Evolutionary conservation across 805 yeast genomes (phyloP).

Genomic region (Henningerozyma blattae): DNA sequence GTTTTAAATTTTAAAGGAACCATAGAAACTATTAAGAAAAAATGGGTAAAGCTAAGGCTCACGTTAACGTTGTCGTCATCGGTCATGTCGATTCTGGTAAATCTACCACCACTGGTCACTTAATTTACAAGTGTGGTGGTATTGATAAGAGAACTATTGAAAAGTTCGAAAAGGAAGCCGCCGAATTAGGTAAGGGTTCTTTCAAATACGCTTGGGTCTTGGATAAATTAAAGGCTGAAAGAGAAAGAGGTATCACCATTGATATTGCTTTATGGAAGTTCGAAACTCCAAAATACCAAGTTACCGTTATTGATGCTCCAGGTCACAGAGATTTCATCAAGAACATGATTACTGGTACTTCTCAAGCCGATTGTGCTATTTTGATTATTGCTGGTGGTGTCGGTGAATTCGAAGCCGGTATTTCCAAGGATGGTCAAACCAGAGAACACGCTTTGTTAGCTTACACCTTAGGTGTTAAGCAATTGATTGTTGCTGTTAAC

Average conservation of each 20-base stretch:
- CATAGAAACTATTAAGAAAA: too few species aligned
- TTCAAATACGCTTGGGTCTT: constrained; percentile 97
- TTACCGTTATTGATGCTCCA: constrained; percentile 90
- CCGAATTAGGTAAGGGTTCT: constrained; percentile 94
- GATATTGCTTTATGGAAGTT: constrained; percentile 89
- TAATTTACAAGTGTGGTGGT: constrained; percentile 99
- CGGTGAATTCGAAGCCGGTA: constrained; percentile 94
- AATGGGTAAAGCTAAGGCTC: constrained; percentile 90
- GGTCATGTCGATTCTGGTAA: constrained; percentile 99
- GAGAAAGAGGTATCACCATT: constrained; percentile 95
- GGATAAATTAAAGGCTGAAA: constrained; percentile 91
- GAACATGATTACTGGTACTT: constrained; percentile 92
- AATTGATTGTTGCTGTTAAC: constrained; percentile 83
- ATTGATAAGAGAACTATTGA: constrained; percentile 97
- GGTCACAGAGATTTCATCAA: constrained; percentile 96
- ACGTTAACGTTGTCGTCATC: constrained; percentile 99
- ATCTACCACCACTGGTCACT: constrained; percentile 99
- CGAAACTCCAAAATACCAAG: constrained; percentile 82
- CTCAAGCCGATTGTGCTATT: constrained; percentile 88
- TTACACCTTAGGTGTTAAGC: constrained; percentile 79
- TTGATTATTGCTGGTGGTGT: constrained; percentile 85
- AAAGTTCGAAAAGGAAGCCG: constrained; percentile 97
- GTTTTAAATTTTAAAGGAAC: too few species aligned
- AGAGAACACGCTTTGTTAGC: constrained; percentile 91
- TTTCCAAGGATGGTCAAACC: constrained; percentile 90